Percentiles rank a stretch among this genome's conserved stretches.
Conservation (phyloP, 345 rosid genomes). For the Arabidopsis suecica region DNA sequence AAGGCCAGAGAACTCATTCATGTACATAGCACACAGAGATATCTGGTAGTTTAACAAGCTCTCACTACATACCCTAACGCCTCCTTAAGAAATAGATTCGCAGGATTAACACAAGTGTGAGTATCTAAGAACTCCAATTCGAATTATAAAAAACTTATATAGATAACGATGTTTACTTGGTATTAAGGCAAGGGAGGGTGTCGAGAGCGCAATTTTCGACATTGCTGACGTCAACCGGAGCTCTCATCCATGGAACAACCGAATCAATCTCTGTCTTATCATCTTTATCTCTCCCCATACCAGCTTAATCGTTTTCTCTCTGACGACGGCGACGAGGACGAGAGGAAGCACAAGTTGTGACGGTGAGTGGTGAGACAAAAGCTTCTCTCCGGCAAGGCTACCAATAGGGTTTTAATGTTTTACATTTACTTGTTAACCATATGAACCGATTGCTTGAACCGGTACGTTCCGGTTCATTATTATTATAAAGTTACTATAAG, state of each 20-base stretch:
- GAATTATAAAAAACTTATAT: too few relatives aligned
- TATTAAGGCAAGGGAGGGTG: slow-evolving; percentile 74
- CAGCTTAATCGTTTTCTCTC: background rate
- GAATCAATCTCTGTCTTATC: slow-evolving; percentile 53
- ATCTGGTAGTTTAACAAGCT: too few relatives aligned
- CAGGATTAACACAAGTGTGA: too few relatives aligned
- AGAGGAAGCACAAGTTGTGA: slow-evolving; percentile 1
- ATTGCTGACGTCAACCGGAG: slow-evolving; percentile 67
- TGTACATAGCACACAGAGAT: too few relatives aligned
- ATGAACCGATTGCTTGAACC: background rate
- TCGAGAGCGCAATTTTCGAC: slow-evolving; percentile 61
- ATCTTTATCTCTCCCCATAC: slow-evolving; percentile 36
- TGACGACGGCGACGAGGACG: background rate
- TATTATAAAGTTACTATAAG: too few relatives aligned
- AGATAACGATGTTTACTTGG: slow-evolving; percentile 53
- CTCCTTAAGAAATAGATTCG: too few relatives aligned
- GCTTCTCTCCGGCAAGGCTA: background rate
- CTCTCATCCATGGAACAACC: slow-evolving; percentile 93
- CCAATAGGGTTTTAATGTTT: background rate
- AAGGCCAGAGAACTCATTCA: too few relatives aligned
- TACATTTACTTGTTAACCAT: background rate
- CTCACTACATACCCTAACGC: too few relatives aligned
- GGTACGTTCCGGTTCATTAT: background rate
- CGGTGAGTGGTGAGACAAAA: background rate
- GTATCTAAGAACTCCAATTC: too few relatives aligned